Evolutionary conservation across 805 yeast species (phyloP), one percentile per base, ranked within the genome.

Genomic region (Kluyveromyces lactis): DNA sequence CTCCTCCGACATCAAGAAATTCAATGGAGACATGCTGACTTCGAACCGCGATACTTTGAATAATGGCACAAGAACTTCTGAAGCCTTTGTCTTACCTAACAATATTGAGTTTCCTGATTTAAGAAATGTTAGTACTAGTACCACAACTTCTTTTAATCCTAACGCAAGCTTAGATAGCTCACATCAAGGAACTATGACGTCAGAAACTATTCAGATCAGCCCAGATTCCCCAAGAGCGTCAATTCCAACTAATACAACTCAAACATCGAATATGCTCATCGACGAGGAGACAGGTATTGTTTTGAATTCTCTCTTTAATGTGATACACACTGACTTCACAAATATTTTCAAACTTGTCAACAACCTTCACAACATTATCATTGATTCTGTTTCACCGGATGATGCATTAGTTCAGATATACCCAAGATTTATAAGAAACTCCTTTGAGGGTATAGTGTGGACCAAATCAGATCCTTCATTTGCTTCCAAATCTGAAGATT

Each of bases 371-470:
- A 51, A 45, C 38, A 44, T 55, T 42, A 51, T 48, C 49, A 54
- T 48, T 35, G 40, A 39, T n/a, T 47, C 42, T 29, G 58, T 42
- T 5, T 38, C 50, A 19, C 34, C 43, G n/a, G 45, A 45, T 28
- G 48, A 46, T 34, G 47, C 47, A 26, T 43, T 80, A 26, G 92
- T 90, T 0, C 81, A 81, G 53, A 62, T 79, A 2, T 75, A 78
- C 46, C 87, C 92, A 7, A 67, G 92, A 43, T 79, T 82, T 50
- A 60, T 83, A 15, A 67, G 71, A 31, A 77, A 77, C 21, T 75
- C 73, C 40, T 82, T 78, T 55, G 78, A 78, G 48, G 90, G 87
- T 13, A 90, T 89, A n/a, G 78, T 79, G 44, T 82, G 87, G 81
- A 26, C 19, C 3, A 21, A 9, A 24, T 18, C 18, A 6, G 21